Conservation (phyloP, 805 yeast species). For the Starmerella floris region DNA sequence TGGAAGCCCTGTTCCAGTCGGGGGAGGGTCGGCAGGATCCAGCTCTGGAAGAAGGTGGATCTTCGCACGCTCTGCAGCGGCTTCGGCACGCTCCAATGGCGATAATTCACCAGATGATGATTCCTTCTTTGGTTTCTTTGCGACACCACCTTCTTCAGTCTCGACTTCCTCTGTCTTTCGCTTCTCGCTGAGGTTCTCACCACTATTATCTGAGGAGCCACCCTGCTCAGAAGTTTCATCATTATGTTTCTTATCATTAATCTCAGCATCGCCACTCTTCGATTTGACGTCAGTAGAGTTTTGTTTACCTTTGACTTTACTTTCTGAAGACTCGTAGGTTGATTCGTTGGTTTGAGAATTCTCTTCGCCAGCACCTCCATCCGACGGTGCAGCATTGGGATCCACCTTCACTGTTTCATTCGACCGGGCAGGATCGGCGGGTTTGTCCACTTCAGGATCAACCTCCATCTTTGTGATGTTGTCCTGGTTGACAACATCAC, state of each 20-base stretch:
- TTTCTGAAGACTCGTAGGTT: no score
- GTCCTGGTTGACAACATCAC: neutral
- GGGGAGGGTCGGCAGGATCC: conserved; percentile 19
- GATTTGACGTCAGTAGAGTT: neutral
- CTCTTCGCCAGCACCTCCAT: no score
- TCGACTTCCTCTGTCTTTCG: conserved; percentile 1
- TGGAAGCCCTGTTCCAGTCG: conserved; percentile 24
- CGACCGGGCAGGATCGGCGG: neutral
- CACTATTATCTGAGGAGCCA: neutral
- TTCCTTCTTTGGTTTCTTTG: neutral
- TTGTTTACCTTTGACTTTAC: neutral
- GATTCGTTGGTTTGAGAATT: no score
- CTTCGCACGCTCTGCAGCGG: conserved; percentile 19
- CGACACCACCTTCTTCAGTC: neutral
- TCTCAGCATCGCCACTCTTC: neutral
- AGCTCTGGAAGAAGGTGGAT: conserved; percentile 21
- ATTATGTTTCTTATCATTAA: no score
- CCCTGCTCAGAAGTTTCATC: no score
- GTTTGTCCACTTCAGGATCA: neutral
- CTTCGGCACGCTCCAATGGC: conserved; percentile 19
- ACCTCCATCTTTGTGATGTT: conserved; percentile 1
- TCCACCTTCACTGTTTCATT: neutral
- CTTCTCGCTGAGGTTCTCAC: neutral
- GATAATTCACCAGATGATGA: conserved; percentile 14
- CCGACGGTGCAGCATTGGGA: no score